phyloP scores from a whole-genome alignment of 2,329 filamentous ascomycete species.

The Alternaria atra region DNA sequence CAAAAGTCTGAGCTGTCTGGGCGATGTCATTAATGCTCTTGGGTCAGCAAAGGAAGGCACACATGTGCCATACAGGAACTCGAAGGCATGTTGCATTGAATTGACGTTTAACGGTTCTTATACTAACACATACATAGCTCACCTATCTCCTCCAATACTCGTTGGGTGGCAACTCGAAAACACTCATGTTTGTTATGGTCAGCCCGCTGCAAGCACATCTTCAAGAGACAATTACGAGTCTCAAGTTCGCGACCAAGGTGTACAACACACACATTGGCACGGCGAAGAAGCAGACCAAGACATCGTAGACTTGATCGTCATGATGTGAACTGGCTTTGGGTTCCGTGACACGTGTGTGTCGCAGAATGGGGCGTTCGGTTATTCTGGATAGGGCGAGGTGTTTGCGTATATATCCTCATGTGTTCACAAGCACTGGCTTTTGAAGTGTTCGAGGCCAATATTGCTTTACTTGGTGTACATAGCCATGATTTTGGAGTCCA shows the following conservation, averaged over 20 bases:
- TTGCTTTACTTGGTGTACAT: constrained; percentile 11
- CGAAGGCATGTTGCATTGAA: constrained; percentile 69
- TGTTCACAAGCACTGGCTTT: constrained; percentile 14
- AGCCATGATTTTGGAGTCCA: background rate
- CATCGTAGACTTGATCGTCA: constrained; percentile 31
- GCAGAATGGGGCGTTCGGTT: constrained; percentile 2
- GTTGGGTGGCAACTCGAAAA: constrained; percentile 93
- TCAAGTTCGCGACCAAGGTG: constrained; percentile 96
- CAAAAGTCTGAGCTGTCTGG: constrained; percentile 87
- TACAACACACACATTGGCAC: constrained; percentile 93
- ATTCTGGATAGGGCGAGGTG: constrained; percentile 1
- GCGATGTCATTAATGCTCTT: constrained; percentile 94
- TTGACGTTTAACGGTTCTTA: background rate
- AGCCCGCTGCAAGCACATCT: constrained; percentile 90
- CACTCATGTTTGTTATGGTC: constrained; percentile 99
- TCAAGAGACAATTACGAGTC: constrained; percentile 90
- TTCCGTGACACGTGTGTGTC: background rate
- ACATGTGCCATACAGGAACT: constrained; percentile 94
- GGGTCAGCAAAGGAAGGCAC: constrained; percentile 78
- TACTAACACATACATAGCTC: constrained; percentile 60
- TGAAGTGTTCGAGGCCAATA: constrained; percentile 31
- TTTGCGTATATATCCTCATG: background rate
- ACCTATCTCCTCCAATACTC: constrained; percentile 96
- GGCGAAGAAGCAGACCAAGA: constrained; percentile 77
- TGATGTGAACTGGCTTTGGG: background rate